Base-by-base conservation (phyloP, 768 basidiomycete species). In the Hebeloma cylindrosporum region DNA sequence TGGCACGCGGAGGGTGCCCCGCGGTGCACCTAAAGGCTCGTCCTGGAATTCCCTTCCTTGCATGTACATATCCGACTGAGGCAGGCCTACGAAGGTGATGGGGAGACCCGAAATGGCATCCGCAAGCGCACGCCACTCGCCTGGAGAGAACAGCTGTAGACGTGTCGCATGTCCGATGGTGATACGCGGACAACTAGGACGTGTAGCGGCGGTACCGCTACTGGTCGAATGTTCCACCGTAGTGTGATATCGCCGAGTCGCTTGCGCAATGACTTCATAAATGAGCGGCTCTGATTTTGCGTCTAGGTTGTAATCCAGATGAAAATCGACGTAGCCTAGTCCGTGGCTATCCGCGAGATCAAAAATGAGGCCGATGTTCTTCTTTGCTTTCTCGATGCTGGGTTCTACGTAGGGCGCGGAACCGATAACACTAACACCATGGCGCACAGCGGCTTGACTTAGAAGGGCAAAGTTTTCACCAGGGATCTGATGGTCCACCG, bases 61-160 rank as follows among this genome's bases (percentile, higher is more conserved):
- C 77, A 83, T 83, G 65, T 84, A 85, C 55, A 83, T 67, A 51
- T 85, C 82, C 44, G 74, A 82, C 53, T 82, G 79, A 10, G 78
- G 82, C 17, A 85, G 65, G 4, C 77, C 73, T 5, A 84, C 75
- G 36, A 84, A 69, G 45, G 66, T 66, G 38, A 82, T 68, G 2
- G 80, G 75, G 18, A 81, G 66, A 11, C 60, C 64, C 3, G 63
- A 62, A 26, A 76, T 71, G 43, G 67, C 64, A 17, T 56, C 58
- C n/a, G 59, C 61, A 10, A 78, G 67, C 27, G 61, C 60, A 8
- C 56, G 53, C 77, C 80, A 79, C 54, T 82, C 67, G 28, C 54
- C 60, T 4, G 59, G 48, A 5, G 73, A 63, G 58, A 81, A 75
- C 3, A 59, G 17, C 41, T 80, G 72, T 32, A 82, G 69, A 42